Percentiles rank a stretch among this genome's conserved stretches.
Evolutionary conservation across 179 eudicot species (phyloP).

Genomic region (Actinidia arguta): DNA sequence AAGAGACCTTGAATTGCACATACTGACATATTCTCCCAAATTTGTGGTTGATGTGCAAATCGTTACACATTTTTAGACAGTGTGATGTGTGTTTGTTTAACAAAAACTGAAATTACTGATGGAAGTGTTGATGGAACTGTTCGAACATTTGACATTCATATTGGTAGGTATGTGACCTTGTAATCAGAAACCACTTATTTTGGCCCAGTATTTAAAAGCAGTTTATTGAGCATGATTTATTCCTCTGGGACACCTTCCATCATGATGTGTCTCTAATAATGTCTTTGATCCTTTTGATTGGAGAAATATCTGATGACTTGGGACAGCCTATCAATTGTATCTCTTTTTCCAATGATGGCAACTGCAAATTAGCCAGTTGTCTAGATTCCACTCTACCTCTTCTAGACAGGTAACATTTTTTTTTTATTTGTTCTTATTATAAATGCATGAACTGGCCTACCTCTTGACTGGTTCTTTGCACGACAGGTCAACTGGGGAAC

Average conservation of each 20-base stretch:
- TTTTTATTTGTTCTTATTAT: not conserved
- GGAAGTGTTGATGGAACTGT: conserved; percentile 99
- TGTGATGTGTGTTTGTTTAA: conserved; percentile 94
- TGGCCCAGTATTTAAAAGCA: not conserved
- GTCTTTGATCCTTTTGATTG: conserved; percentile 29
- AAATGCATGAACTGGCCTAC: not conserved
- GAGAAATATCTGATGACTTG: conserved; percentile 87
- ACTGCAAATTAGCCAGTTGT: conserved; percentile 90
- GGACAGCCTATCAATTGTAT: conserved; percentile 96
- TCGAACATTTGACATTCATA: conserved; percentile 93
- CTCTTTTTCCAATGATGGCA: conserved; percentile 86
- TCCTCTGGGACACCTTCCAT: not conserved
- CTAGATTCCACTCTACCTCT: conserved; percentile 93
- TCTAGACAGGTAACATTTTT: conserved; percentile 68
- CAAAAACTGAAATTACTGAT: conserved; percentile 89
- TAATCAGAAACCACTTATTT: conserved; percentile 4
- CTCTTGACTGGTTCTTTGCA: conserved; percentile 7
- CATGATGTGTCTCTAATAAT: conserved; percentile 13
- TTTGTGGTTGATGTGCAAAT: conserved; percentile 51
- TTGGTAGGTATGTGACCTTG: conserved; percentile 76
- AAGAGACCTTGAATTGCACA: conserved; percentile 4
- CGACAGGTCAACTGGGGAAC: conserved; percentile 80
- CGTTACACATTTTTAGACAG: conserved; percentile 84
- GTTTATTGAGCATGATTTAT: not conserved
- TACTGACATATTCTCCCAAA: conserved; percentile 1